phyloP scores from a whole-genome alignment of 495 filamentous ascomycete species.

The Hypoxylon trugodes region DNA sequence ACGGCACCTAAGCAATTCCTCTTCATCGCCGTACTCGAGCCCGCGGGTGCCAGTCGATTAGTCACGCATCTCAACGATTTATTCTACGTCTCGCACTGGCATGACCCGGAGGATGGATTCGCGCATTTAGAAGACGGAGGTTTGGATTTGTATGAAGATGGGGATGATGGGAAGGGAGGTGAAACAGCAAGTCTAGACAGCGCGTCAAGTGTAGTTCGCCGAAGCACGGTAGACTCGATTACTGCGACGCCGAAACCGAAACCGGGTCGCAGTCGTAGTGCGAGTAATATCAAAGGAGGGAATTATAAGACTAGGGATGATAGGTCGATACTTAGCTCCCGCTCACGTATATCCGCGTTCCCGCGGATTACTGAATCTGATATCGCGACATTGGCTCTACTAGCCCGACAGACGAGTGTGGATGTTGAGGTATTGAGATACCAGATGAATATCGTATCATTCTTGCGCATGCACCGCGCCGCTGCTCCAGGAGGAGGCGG shows the following conservation, averaged over 20 bases:
- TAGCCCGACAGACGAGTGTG: conserved; percentile 40
- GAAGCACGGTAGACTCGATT: conserved; percentile 23
- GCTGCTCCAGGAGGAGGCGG: conserved; percentile 68
- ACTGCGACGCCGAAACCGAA: background rate
- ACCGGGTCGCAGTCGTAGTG: conserved; percentile 11
- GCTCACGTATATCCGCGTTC: background rate
- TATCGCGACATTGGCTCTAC: conserved; percentile 49
- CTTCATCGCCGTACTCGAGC: conserved; percentile 74
- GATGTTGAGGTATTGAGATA: conserved; percentile 77
- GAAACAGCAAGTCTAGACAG: conserved; percentile 45
- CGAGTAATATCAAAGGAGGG: background rate
- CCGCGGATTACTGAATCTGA: conserved; percentile 41
- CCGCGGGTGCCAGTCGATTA: conserved; percentile 43
- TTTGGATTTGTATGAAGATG: background rate
- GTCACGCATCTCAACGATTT: conserved; percentile 74
- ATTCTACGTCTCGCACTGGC: conserved; percentile 88
- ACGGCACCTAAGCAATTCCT: conserved; percentile 82
- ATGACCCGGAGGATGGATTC: conserved; percentile 75
- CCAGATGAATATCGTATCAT: conserved; percentile 82
- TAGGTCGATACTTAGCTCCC: background rate
- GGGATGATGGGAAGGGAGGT: conserved; percentile 42
- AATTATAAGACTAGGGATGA: background rate
- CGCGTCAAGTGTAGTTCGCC: conserved; percentile 42
- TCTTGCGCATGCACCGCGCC: conserved; percentile 85
- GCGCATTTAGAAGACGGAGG: conserved; percentile 70